Conservation (phyloP, 2,329 filamentous ascomycete genomes). For the Dothideomycetes sp. region DNA sequence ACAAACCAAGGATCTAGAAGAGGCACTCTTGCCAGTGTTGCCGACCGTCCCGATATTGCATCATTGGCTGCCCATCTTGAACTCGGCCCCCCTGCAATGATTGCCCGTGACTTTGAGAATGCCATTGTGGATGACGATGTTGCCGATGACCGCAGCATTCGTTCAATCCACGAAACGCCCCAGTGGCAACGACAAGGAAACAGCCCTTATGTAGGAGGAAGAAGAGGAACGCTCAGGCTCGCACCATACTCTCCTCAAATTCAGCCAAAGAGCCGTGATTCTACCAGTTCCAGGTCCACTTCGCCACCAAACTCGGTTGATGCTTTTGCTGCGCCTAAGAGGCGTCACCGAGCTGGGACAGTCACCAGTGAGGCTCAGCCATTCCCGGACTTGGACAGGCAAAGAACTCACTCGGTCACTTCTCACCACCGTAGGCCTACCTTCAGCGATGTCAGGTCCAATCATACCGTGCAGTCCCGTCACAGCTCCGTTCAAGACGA, state of each 20-base stretch:
- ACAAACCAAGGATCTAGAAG: slow-evolving; percentile 43
- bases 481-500: slow-evolving; percentile 70
- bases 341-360: slow-evolving; percentile 66
- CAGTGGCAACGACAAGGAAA: slow-evolving; percentile 20
- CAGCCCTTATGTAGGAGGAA: slow-evolving; percentile 29
- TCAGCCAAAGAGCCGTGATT: slow-evolving; percentile 20
- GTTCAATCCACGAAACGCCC: slow-evolving; percentile 36
- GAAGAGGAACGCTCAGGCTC: slow-evolving; percentile 35
- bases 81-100: slow-evolving; percentile 34
- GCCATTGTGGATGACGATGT: slow-evolving; percentile 77
- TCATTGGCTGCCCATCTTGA: slow-evolving; percentile 33
- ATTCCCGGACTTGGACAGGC: slow-evolving; percentile 50
- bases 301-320: slow-evolving; percentile 97
- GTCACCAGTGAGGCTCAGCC: slow-evolving; percentile 47
- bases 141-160: slow-evolving; percentile 36
- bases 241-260: background rate
- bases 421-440: slow-evolving; percentile 55
- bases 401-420: slow-evolving; percentile 61
- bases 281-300: slow-evolving; percentile 52
- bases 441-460: slow-evolving; percentile 49
- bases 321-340: slow-evolving; percentile 84
- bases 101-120: slow-evolving; percentile 74
- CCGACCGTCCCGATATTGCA: slow-evolving; percentile 34
- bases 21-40: slow-evolving; percentile 64
- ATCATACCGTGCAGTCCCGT: slow-evolving; percentile 51